These are phyloP conservation scores for Hygrophorus russula DNA, from an alignment of 768 basidiomycete genomes.

Conservation along the genomic window DNA sequence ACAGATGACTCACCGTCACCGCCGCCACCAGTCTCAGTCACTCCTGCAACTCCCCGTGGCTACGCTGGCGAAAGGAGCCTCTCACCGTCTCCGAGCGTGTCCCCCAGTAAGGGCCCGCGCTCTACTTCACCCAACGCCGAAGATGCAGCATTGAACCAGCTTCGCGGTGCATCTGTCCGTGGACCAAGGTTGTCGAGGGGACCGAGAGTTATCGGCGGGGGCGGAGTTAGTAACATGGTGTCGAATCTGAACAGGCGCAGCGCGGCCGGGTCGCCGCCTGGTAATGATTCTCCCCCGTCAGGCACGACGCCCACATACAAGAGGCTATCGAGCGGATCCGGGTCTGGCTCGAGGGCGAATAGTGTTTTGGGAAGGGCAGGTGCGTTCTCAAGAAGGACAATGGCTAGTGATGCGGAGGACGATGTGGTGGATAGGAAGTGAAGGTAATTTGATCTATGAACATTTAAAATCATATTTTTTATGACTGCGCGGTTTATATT, in stretches of 20 bases:
- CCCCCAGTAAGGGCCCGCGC: constrained; percentile 27
- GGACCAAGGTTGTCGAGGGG: constrained; percentile 35
- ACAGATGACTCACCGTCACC: background rate
- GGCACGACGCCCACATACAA: constrained; percentile 29
- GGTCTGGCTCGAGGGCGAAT: constrained; percentile 25
- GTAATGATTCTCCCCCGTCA: constrained; percentile 12
- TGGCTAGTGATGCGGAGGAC: constrained; percentile 80
- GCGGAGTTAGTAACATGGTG: constrained; percentile 39
- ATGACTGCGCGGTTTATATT: too few species aligned
- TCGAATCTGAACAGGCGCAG: constrained; percentile 45
- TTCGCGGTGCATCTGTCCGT: constrained; percentile 16
- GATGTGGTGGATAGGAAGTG: constrained; percentile 36
- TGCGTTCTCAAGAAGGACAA: constrained; percentile 59
- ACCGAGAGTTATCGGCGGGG: constrained; percentile 30
- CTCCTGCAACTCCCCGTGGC: background rate
- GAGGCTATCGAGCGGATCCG: constrained; percentile 24
- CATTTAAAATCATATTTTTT: background rate
- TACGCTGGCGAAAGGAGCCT: constrained; percentile 21
- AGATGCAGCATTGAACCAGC: constrained; percentile 8
- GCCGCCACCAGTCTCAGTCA: constrained; percentile 8
- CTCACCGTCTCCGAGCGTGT: constrained; percentile 22
- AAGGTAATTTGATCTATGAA: background rate
- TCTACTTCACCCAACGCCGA: constrained; percentile 31
- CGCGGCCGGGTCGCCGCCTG: constrained; percentile 22
- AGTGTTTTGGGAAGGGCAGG: constrained; percentile 39